Evolutionary conservation across 1,139 yeast species (phyloP), one percentile per base, ranked within the genome.

Genomic region (Pichia inconspicua): DNA sequence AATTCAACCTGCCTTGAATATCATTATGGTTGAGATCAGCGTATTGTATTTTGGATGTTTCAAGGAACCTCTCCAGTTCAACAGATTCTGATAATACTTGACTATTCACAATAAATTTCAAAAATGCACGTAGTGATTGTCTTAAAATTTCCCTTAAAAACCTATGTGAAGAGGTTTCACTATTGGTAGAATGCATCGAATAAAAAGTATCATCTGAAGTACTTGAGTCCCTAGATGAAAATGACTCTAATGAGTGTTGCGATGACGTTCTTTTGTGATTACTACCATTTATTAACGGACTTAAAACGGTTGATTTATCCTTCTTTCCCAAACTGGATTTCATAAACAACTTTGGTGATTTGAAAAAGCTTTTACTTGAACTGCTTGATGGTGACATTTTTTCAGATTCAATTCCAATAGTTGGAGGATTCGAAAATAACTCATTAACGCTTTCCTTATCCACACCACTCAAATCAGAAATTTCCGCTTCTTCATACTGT

Each of bases 121-220:
- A 59, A 60, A 84, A 90, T 0, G 90, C 87, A 47, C 97, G 70
- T 40, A 90, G 67, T 0, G 94, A 77, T 19, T 88, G 72, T 42
- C 97, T 70, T 55, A 87, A 74, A 55, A 80, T 81, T 62, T 90
- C 97, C 25, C 84, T 69, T 1, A 75, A 73, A 7, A 78, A 62
- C 31, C 22, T 37, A 19, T 37, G 27, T 12, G 27, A 19, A 3
- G 40, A 22, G 3, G 15, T 15, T 25, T 28, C 31, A 38, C 30
- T 28, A 25, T 30, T 25, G 45, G n/a, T 14, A 10, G 48, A 22
- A 19, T 41, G 47, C 12, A 45, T 50, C 5, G 55, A 45, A 12
- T 41, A 47, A 14, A 41, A 47, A 2, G 53, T 43, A 10, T 37
- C 39, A 15, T 15, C 30, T 11, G 52, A 32, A 1, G 44, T 34